These are phyloP conservation scores for Nepenthes gracilis DNA, from an alignment of 148 eudicot species.

Conservation along the genomic window DNA sequence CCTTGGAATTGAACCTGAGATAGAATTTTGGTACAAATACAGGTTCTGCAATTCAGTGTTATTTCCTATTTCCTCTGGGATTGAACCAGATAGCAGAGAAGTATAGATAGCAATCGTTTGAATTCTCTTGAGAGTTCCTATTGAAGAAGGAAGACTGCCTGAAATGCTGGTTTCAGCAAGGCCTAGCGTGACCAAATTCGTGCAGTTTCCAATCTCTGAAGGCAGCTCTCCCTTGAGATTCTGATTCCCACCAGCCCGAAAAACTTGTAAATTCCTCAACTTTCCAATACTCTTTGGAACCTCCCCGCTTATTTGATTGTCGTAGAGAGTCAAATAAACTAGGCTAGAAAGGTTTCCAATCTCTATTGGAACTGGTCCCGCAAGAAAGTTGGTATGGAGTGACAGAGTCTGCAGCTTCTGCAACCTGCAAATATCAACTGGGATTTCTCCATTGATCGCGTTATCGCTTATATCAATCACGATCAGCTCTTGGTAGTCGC, in stretches of 20 bases:
- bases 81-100: slow-evolving; percentile 61
- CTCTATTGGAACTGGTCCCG: slow-evolving; percentile 52
- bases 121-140: slow-evolving; percentile 60
- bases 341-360: slow-evolving; percentile 66
- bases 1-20: slow-evolving; percentile 68
- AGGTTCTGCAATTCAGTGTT: slow-evolving; percentile 64
- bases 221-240: slow-evolving; percentile 81
- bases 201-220: slow-evolving; percentile 74
- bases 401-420: slow-evolving; percentile 33
- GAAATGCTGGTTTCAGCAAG: slow-evolving; percentile 85
- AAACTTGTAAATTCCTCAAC: slow-evolving; percentile 37
- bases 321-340: slow-evolving; percentile 40
- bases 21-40: slow-evolving; percentile 78
- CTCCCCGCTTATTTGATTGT: slow-evolving; percentile 63
- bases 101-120: slow-evolving; percentile 84
- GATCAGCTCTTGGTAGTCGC: slow-evolving; percentile 37
- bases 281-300: slow-evolving; percentile 65
- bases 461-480: slow-evolving; percentile 63
- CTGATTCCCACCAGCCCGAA: slow-evolving; percentile 89
- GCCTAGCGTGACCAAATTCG: slow-evolving; percentile 49
- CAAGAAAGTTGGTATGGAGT: slow-evolving; percentile 48
- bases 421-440: slow-evolving; percentile 54
- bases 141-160: slow-evolving; percentile 54
- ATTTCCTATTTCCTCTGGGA: slow-evolving; percentile 84
- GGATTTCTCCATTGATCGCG: slow-evolving; percentile 59